Evolutionary conservation across 2,329 filamentous ascomycete genomes (phyloP), one percentile per base, ranked within the genome.

Genomic region (Pestalotiopsis sp.): DNA sequence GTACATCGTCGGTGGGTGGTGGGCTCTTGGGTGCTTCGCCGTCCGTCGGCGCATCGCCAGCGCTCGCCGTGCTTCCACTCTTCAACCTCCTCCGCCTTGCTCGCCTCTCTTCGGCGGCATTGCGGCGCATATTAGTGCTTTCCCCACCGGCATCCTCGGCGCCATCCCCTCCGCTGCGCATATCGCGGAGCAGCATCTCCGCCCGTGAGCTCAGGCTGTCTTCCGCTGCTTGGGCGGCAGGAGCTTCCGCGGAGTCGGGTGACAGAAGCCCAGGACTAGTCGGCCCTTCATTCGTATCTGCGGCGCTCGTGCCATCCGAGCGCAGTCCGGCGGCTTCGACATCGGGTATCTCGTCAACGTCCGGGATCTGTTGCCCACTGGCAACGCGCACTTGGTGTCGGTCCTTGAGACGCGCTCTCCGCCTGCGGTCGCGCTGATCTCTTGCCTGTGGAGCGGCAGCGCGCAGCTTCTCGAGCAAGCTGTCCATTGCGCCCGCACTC

Each of bases 401-500:
- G 76, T 97, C 94, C 86, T 97, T 97, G 73, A 98, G 87, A 66
- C 95, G 87, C 52, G 94, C 94, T 72, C 95, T 89, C 68, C 95
- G 89, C 70, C 96, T 89, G 73, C 94, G 89, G 79, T 98, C 96
- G 75, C 95, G 89, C 79, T 97, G 92, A 78, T 98, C 94, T 78
- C 93, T 87, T 35, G 93, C 89, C 81, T 97, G 93, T 38, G 96
- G 95, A 67, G 94, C 95, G 1, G 96, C 96, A 67, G 94, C 94
- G 68, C 96, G 92, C 67, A 99, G 84, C 81, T 98, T 98, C 88
- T 98, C 94, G 62, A 99, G 88, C 26, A 99, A 84, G 55, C 92
- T 93, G 81, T 99, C 96, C 94, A 99, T 98, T 65, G 94, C 96
- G 66, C 95, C 96, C 6, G 93, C 94, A 67, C 89, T 91, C 39